Base-by-base conservation (phyloP, 2,329 filamentous ascomycete species). In the Cladosporium sp. region DNA sequence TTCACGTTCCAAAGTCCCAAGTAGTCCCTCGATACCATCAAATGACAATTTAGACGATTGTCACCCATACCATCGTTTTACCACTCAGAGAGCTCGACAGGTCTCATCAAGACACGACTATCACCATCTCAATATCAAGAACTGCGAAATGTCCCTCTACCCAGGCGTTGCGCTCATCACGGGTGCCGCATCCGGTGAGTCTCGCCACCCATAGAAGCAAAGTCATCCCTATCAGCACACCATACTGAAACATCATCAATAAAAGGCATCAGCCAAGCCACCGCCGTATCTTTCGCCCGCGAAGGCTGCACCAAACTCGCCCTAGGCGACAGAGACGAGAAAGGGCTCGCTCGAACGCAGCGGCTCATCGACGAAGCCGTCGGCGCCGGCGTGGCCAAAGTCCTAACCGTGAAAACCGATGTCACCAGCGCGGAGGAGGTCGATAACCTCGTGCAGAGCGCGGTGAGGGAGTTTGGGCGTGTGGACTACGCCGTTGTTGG, bases 401-500 rank as follows among this genome's bases (percentile, higher is more conserved):
- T 64, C 7, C 58, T 66, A 18, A 51, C 48, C 19, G 57, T 63
- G 8, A 49, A 56, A 11, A 64, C 66, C 1, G 71, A 77, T 56
- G 65, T 72, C 22, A 56, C 67, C 3, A 55, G 64, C 12, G 67
- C 69, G 22, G 56, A 60, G 1, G 60, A 70, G 4, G 62, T 76
- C 7, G 53, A 66, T 4, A 47, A 47, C 3, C 62, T 69, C 8
- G 60, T 76, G 44, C 61, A 63, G 3, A 56, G 43, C 4, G 61
- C 64, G 2, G 63, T 72, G 3, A 52, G 58, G 1, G 55, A 60
- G 12, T 73, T 71, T 48, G 69, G 69, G 0, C 62, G 73, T 4
- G 65, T 77, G 13, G 73, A 77, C 59, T 77, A 77, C 59, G 70
- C 70, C 15, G 68, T 73, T 30, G 76, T 77, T 59, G 70, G 65